Percentiles rank a stretch among this genome's conserved stretches.
Conservation (phyloP, 352 stramenopile genomes). For the Globisporangium cystogenes region DNA sequence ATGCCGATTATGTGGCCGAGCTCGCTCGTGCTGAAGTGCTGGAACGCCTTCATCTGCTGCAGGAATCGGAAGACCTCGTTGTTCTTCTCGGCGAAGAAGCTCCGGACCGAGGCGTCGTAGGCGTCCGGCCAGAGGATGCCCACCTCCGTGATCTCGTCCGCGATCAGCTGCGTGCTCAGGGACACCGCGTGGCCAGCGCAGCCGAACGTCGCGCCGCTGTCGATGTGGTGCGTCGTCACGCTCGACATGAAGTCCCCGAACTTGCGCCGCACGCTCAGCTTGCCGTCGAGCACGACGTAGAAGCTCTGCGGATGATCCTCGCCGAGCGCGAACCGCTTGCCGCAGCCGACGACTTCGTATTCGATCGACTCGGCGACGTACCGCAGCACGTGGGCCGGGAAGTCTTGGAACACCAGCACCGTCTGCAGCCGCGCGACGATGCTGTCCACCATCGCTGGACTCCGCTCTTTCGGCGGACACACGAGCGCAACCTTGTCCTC, state of each 20-base stretch:
- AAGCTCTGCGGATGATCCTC: constrained; percentile 63
- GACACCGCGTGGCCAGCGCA: constrained; percentile 49
- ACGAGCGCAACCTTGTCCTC: constrained; percentile 59
- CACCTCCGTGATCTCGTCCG: constrained; percentile 60
- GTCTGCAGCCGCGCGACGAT: constrained; percentile 50
- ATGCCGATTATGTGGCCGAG: constrained; percentile 70
- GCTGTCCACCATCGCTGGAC: constrained; percentile 28
- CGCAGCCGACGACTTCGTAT: constrained; percentile 62
- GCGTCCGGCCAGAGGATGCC: constrained; percentile 57
- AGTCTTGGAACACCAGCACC: constrained; percentile 66
- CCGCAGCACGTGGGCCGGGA: constrained; percentile 31
- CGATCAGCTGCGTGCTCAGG: constrained; percentile 41
- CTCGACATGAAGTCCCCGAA: constrained; percentile 52
- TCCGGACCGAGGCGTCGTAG: constrained; percentile 47
- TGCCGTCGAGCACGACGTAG: constrained; percentile 53
- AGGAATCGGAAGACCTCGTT: constrained; percentile 64
- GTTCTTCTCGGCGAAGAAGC: constrained; percentile 55
- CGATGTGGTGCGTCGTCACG: constrained; percentile 67
- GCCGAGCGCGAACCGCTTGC: constrained; percentile 48
- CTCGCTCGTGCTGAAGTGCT: constrained; percentile 50
- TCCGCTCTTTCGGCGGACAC: constrained; percentile 32
- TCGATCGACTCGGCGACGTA: constrained; percentile 46
- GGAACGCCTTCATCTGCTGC: constrained; percentile 60
- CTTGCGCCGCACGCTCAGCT: constrained; percentile 50
- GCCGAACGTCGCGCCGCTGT: constrained; percentile 46